Evolutionary conservation across 495 filamentous ascomycete species (phyloP).

Genomic region (Filosporella fistucella): DNA sequence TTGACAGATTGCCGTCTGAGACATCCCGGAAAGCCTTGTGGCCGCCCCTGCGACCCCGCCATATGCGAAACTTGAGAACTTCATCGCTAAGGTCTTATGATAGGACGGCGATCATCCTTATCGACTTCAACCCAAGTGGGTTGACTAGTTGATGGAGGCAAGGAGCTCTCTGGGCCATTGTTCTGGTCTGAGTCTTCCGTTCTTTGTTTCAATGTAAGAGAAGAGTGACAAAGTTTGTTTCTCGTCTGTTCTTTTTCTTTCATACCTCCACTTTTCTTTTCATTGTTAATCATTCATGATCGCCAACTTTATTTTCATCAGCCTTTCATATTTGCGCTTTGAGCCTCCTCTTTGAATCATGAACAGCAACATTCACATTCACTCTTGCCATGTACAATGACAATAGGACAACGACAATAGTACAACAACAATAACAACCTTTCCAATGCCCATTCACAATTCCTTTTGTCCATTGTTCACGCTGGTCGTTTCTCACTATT

Average conservation of each 20-base stretch:
- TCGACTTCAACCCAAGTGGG: constrained; percentile 4
- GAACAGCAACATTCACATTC: background rate
- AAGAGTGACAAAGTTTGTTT: background rate
- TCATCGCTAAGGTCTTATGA: constrained; percentile 12
- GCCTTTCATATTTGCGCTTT: constrained; percentile 2
- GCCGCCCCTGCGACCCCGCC: constrained; percentile 13
- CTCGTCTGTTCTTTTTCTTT: constrained; percentile 4
- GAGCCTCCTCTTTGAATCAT: constrained; percentile 13
- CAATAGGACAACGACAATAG: too few relatives aligned
- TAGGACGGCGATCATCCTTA: constrained; percentile 20
- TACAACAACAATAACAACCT: too few relatives aligned
- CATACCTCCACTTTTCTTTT: constrained; percentile 1
- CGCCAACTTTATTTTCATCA: constrained; percentile 7
- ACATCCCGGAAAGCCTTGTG: background rate
- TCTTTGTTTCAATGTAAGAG: constrained; percentile 20
- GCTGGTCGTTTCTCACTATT: constrained; percentile 19
- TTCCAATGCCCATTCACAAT: background rate
- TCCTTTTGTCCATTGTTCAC: constrained; percentile 10
- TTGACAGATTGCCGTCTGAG: constrained; percentile 7
- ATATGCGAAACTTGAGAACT: constrained; percentile 14
- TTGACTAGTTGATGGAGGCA: constrained; percentile 7
- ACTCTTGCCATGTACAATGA: constrained; percentile 1
- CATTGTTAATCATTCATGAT: constrained; percentile 8
- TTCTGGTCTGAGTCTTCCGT: constrained; percentile 6
- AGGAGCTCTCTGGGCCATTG: constrained; percentile 5